Conservation (phyloP, 441 rosid species). For the Erodium trifolium region DNA sequence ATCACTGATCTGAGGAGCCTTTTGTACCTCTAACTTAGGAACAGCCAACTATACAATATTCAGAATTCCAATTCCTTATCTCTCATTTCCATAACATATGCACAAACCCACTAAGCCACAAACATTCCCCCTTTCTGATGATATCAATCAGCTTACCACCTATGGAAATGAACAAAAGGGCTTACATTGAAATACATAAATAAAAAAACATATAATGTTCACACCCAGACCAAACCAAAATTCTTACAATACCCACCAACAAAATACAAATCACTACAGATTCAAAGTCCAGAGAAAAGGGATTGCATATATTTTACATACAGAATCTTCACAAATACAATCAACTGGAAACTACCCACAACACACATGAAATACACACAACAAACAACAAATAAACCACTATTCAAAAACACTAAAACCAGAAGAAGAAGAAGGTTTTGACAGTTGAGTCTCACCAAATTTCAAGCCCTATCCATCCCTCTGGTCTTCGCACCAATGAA, state of each 20-base stretch:
- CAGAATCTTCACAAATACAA: background rate
- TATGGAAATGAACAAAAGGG: conserved; percentile 1
- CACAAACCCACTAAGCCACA: background rate
- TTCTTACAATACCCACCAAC: background rate
- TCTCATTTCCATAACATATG: background rate
- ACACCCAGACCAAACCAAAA: background rate
- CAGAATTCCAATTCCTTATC: background rate
- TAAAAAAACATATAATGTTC: background rate
- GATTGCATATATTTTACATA: background rate
- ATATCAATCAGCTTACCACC: background rate
- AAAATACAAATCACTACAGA: background rate
- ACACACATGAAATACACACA: too few relatives aligned
- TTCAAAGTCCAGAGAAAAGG: background rate
- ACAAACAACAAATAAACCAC: too few relatives aligned
- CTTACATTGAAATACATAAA: background rate
- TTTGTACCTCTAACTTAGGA: background rate
- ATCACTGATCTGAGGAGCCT: too few relatives aligned
- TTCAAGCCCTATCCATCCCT: background rate
- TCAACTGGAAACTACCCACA: background rate
- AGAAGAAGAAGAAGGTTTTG: background rate
- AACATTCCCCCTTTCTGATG: background rate
- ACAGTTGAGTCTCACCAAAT: background rate
- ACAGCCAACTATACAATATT: conserved; percentile 1
- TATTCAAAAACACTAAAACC: background rate
- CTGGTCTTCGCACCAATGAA: background rate